Percentiles rank a stretch among this genome's conserved stretches.
Conservation (phyloP, 2,329 filamentous ascomycete genomes). For the Colletotrichum tabaci region DNA sequence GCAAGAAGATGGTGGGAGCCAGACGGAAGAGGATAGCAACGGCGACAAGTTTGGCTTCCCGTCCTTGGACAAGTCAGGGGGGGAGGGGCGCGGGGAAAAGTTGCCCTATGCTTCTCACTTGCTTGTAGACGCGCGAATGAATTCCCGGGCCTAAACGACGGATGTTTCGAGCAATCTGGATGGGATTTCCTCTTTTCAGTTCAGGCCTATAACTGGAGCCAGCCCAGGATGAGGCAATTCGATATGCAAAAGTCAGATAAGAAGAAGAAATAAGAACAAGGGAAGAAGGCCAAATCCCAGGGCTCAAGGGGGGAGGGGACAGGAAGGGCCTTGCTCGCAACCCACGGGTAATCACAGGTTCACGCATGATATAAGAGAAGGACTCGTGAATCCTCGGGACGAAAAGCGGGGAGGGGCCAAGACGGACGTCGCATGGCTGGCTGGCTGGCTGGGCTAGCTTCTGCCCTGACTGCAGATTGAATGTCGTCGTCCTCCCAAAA, state of each 20-base stretch:
- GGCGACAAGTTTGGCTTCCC: not conserved
- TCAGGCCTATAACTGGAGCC: constrained; percentile 17
- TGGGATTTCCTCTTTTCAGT: constrained; percentile 4
- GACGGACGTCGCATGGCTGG: not conserved
- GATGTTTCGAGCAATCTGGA: constrained; percentile 20
- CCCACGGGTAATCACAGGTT: constrained; percentile 33
- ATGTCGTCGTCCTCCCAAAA: not conserved
- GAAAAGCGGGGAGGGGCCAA: not conserved
- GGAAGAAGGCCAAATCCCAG: constrained; percentile 1
- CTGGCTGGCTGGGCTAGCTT: not conserved
- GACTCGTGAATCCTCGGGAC: constrained; percentile 1
- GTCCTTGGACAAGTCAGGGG: not conserved
- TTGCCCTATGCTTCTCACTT: constrained; percentile 4
- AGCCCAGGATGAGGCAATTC: constrained; percentile 22
- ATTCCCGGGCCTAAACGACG: constrained; percentile 21
- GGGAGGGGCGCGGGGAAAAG: not conserved
- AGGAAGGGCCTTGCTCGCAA: constrained; percentile 27
- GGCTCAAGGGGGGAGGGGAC: not conserved
- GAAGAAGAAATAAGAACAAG: constrained; percentile 12
- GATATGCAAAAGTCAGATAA: constrained; percentile 8
- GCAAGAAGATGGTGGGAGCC: not conserved
- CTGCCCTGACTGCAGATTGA: constrained; percentile 5
- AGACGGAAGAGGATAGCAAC: constrained; percentile 3
- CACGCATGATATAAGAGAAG: constrained; percentile 27
- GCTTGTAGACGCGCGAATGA: constrained; percentile 1